phyloP scores from a whole-genome alignment of 129 eudicot genomes.

The Glebionis coronaria region DNA sequence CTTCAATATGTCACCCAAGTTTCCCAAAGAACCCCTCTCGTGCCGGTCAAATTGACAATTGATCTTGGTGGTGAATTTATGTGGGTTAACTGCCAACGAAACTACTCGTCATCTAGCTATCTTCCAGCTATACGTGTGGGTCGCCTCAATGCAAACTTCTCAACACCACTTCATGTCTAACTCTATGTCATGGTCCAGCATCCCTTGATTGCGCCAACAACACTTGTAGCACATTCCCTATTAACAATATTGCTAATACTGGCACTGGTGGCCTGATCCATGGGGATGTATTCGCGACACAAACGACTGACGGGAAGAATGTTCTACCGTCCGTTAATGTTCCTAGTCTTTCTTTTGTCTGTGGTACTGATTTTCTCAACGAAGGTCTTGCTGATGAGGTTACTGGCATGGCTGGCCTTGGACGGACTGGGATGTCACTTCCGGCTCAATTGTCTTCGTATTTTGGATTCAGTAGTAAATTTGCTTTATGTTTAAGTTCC shows the following conservation, averaged over 20 bases:
- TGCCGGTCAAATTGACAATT: no score
- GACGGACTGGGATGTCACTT: slow-evolving; percentile 28
- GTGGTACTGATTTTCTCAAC: slow-evolving; percentile 12
- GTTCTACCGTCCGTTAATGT: not conserved
- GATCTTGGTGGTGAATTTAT: slow-evolving; percentile 34
- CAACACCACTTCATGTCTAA: slow-evolving; percentile 20
- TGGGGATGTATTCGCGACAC: slow-evolving; percentile 22
- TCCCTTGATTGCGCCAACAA: slow-evolving; percentile 29
- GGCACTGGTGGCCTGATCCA: slow-evolving; percentile 25
- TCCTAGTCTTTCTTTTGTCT: slow-evolving; percentile 17
- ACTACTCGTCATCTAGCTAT: slow-evolving; percentile 26
- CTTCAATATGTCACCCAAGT: no score
- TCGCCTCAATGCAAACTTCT: slow-evolving; percentile 31
- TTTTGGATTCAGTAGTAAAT: slow-evolving; percentile 25
- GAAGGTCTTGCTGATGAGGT: slow-evolving; percentile 38
- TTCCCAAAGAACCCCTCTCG: no score
- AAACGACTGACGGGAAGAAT: slow-evolving; percentile 26
- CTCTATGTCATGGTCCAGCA: slow-evolving; percentile 21
- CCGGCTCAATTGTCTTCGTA: slow-evolving; percentile 34
- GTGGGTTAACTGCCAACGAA: slow-evolving; percentile 45
- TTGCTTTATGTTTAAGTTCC: slow-evolving; percentile 38
- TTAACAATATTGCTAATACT: slow-evolving; percentile 9
- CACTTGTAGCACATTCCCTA: slow-evolving; percentile 31
- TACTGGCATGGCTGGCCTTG: slow-evolving; percentile 43
- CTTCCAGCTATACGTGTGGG: slow-evolving; percentile 10